phyloP scores from a whole-genome alignment of 2,329 filamentous ascomycete species.

The Lecanosticta acicola region DNA sequence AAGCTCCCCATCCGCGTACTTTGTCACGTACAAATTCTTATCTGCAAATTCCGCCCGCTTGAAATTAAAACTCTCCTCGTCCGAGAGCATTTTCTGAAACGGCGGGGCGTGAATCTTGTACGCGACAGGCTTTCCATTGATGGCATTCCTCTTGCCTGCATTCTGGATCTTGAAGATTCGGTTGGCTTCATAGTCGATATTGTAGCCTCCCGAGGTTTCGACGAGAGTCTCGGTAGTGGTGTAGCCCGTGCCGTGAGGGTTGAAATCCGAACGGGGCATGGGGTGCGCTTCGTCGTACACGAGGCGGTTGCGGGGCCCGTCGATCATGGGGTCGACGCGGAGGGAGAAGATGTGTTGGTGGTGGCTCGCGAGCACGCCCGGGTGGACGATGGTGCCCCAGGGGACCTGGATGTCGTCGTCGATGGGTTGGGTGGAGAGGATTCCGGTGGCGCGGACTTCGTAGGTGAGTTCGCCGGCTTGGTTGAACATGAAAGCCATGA shows the following conservation, averaged over 20 bases:
- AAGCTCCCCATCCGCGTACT: slow-evolving; percentile 54
- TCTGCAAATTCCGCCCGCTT: slow-evolving; percentile 56
- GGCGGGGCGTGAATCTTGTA: slow-evolving; percentile 48
- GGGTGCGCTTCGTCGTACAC: slow-evolving; percentile 52
- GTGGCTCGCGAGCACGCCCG: slow-evolving; percentile 62
- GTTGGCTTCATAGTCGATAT: slow-evolving; percentile 42
- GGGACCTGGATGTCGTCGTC: slow-evolving; percentile 59
- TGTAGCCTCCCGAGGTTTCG: slow-evolving; percentile 47
- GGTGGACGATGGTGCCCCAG: slow-evolving; percentile 64
- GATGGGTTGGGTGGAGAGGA: slow-evolving; percentile 62
- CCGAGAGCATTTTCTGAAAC: slow-evolving; percentile 49
- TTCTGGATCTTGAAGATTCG: slow-evolving; percentile 49
- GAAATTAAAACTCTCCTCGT: slow-evolving; percentile 50
- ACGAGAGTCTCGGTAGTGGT: slow-evolving; percentile 44
- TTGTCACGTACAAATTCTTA: slow-evolving; percentile 56
- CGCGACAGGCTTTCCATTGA: slow-evolving; percentile 45
- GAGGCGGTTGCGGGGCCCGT: slow-evolving; percentile 43
- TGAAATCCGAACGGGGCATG: slow-evolving; percentile 52
- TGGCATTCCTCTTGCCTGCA: slow-evolving; percentile 38
- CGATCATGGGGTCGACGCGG: slow-evolving; percentile 45
- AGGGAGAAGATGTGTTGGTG: slow-evolving; percentile 70
- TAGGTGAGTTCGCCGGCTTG: slow-evolving; percentile 63
- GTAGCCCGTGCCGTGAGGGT: slow-evolving; percentile 52
- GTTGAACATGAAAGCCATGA: slow-evolving; percentile 66
- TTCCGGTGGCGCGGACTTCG: slow-evolving; percentile 64